Base-by-base conservation (phyloP, 2,329 filamentous ascomycete species). In the Colletotrichum karsti region DNA sequence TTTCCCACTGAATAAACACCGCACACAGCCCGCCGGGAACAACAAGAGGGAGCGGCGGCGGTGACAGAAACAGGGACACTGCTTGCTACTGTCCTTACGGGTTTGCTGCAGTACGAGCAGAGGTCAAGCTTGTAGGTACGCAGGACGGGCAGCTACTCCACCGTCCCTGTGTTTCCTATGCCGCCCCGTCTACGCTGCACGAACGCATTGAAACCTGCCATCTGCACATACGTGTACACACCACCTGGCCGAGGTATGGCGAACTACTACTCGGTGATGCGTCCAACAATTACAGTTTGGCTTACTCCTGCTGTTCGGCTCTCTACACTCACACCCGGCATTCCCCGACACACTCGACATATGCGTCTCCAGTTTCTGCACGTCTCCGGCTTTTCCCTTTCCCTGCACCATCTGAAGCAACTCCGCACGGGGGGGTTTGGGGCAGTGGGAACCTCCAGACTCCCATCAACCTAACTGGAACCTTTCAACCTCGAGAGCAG, bases 341-440 rank as follows among this genome's bases (percentile, higher is more conserved):
- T 67, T 24, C 50, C 46, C 64, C 64, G 64, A 63, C 51, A 63
- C 51, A 9, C 50, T 66, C 50, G 42, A 24, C 51, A 15, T 48
- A 8, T 48, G 7, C 20, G 28, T 57, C n/a, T 39, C 22, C 60
- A 30, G 44, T 41, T 57, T 26, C 30, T n/a, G 42, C 12, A 5
- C 42, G 13, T 44, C 63, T 63, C 64, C 46, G 51, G 53, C 46
- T 64, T 64, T 42, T 53, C 50, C 39, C 39, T 60, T 24, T 46
- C 33, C 2, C 59, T 67, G 41, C 64, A 37, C 51, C 59, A 63
- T 67, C 59, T 64, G 64, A 67, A 64, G 59, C 64, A 67, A 51
- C 18, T 33, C 35, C 54, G 42, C 54, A 33, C 33, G n/a, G 22
- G n/a, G 22, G n/a, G 53, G 39, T 15, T 64, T 33, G 26, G 51